Percentiles rank a stretch among this genome's conserved stretches.
Conservation (phyloP, 2,329 filamentous ascomycete genomes). For the Blastomyces emzantsi region DNA sequence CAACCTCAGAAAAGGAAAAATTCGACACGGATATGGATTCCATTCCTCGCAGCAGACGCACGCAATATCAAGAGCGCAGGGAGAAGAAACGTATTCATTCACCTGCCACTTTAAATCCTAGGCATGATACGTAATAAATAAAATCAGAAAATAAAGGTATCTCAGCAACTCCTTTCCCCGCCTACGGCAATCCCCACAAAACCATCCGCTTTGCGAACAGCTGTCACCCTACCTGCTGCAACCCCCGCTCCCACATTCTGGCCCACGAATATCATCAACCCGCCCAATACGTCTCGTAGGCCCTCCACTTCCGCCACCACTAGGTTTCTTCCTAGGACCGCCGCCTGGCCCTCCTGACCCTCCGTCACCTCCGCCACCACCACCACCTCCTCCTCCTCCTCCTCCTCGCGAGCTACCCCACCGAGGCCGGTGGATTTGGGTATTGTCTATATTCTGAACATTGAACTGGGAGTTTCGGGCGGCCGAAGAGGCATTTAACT, state of each 20-base stretch:
- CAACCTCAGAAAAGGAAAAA: neutral
- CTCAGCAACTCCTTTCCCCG: neutral
- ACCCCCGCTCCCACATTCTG: slow-evolving; percentile 40
- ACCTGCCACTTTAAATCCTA: neutral
- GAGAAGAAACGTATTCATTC: neutral
- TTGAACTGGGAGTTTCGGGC: slow-evolving; percentile 42
- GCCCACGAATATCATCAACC: slow-evolving; percentile 41
- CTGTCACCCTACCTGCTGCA: slow-evolving; percentile 24
- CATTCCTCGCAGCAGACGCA: neutral
- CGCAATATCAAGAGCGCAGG: neutral
- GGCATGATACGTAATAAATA: neutral
- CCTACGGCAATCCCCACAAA: neutral
- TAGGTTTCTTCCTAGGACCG: slow-evolving; percentile 14
- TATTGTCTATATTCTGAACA: slow-evolving; percentile 25
- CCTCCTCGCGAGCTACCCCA: slow-evolving; percentile 12
- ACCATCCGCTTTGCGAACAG: neutral
- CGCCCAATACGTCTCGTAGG: slow-evolving; percentile 34
- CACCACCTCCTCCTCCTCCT: slow-evolving; percentile 11
- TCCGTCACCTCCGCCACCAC: slow-evolving; percentile 17
- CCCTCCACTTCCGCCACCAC: slow-evolving; percentile 21
- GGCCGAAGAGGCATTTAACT: slow-evolving; percentile 40
- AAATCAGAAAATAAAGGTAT: neutral
- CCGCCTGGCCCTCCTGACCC: slow-evolving; percentile 23
- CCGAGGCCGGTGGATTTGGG: slow-evolving; percentile 17
- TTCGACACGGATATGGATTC: neutral